Conservation (phyloP, 495 filamentous ascomycete genomes). For the Jackrogersella multiformis region DNA sequence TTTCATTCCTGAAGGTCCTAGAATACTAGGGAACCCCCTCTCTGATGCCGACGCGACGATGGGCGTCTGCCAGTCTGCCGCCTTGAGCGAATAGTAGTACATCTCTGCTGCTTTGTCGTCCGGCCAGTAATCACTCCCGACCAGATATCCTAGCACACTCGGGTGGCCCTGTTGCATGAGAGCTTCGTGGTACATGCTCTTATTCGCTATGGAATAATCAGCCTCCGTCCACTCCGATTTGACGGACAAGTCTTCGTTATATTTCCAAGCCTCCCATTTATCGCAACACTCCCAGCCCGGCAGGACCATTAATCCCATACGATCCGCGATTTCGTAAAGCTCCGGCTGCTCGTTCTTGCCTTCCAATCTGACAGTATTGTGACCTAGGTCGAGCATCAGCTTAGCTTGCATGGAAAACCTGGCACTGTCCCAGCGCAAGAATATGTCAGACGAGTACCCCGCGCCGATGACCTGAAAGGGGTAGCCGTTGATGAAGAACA, state of each 20-base stretch:
- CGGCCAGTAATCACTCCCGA: constrained; percentile 72
- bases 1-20: constrained; percentile 68
- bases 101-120: constrained; percentile 62
- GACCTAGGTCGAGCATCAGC: constrained; percentile 66
- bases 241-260: constrained; percentile 63
- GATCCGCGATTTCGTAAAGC: constrained; percentile 66
- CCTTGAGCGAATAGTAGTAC: constrained; percentile 60
- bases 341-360: constrained; percentile 72
- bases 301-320: constrained; percentile 68
- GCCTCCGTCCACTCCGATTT: constrained; percentile 57
- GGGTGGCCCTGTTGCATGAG: constrained; percentile 68
- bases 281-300: constrained; percentile 75
- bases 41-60: constrained; percentile 67
- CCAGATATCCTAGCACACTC: constrained; percentile 63
- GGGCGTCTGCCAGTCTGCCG: constrained; percentile 65
- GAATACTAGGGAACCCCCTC: constrained; percentile 59
- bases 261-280: constrained; percentile 73
- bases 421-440: constrained; percentile 62
- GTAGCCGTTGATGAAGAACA: constrained; percentile 64
- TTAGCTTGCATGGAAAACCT: constrained; percentile 57
- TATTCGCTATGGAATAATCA: constrained; percentile 65
- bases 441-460: constrained; percentile 70
- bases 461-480: constrained; percentile 69
- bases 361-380: constrained; percentile 71
- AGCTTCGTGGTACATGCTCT: constrained; percentile 67